These are phyloP conservation scores for Mycena leptocephala DNA, from an alignment of 768 basidiomycete species.

Conservation along the genomic window DNA sequence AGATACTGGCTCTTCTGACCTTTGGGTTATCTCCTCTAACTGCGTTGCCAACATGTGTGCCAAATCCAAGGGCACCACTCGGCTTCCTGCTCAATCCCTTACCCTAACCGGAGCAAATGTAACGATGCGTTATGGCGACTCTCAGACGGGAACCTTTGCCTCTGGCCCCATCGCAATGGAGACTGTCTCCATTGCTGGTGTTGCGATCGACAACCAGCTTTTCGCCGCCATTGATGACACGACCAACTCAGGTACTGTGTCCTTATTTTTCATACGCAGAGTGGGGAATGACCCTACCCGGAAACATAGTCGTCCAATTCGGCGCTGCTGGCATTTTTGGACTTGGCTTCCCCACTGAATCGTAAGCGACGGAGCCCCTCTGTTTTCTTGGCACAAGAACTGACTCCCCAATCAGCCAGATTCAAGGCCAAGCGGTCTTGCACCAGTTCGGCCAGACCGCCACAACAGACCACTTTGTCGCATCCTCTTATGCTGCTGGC, in stretches of 20 bases:
- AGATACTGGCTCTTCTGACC: constrained; percentile 84
- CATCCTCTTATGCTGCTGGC: constrained; percentile 55
- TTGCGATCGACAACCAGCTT: constrained; percentile 65
- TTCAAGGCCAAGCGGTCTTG: constrained; percentile 52
- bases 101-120: constrained; percentile 55
- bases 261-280: neutral
- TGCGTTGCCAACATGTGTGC: constrained; percentile 61
- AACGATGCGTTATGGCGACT: constrained; percentile 76
- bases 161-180: constrained; percentile 71
- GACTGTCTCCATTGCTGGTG: constrained; percentile 67
- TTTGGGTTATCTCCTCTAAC: constrained; percentile 75
- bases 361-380: constrained; percentile 56
- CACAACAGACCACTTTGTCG: constrained; percentile 55
- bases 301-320: constrained; percentile 61
- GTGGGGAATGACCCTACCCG: neutral
- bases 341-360: constrained; percentile 77
- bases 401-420: constrained; percentile 48
- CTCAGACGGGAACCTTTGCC: constrained; percentile 74
- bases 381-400: neutral
- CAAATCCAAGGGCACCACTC: constrained; percentile 49
- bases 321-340: constrained; percentile 78
- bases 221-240: constrained; percentile 75
- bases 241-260: constrained; percentile 53
- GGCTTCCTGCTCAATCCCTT: constrained; percentile 61
- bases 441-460: constrained; percentile 39